phyloP scores from a whole-genome alignment of 176 grass and related monocot genomes.

The Paspalum vaginatum region DNA sequence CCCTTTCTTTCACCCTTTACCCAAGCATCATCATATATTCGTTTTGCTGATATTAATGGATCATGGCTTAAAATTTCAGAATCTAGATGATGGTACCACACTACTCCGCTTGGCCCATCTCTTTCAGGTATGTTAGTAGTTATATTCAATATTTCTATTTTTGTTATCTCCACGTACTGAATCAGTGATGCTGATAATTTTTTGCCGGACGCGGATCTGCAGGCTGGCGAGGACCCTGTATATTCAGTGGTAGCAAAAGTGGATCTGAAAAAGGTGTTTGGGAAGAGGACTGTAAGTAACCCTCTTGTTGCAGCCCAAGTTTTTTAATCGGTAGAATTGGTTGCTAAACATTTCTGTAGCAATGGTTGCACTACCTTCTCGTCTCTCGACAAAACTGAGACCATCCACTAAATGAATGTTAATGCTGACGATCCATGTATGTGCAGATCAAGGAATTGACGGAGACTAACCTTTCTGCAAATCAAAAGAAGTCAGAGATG shows the following conservation, averaged over 20 bases:
- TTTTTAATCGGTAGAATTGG: neutral
- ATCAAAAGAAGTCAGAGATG: constrained; percentile 82
- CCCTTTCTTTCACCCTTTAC: neutral
- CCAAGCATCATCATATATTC: neutral
- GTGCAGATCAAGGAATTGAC: constrained; percentile 73
- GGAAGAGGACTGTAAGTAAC: constrained; percentile 60
- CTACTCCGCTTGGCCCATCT: constrained; percentile 86
- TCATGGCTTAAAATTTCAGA: constrained; percentile 52
- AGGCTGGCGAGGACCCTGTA: constrained; percentile 66
- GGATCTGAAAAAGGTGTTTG: constrained; percentile 74
- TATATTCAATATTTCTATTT: constrained; percentile 4
- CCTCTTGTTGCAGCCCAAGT: neutral
- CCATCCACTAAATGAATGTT: neutral
- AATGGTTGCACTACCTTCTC: neutral
- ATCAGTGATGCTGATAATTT: constrained; percentile 16
- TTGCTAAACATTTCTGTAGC: neutral
- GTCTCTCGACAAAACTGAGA: neutral
- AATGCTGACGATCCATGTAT: neutral
- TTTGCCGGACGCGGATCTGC: neutral
- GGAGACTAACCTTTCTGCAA: constrained; percentile 78
- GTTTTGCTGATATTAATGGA: neutral
- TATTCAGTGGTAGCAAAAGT: constrained; percentile 72
- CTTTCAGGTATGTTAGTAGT: constrained; percentile 60
- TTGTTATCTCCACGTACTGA: neutral
- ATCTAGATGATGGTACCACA: constrained; percentile 73